Base-by-base conservation (phyloP, 2,329 filamentous ascomycete species). In the Trichoderma sp. region DNA sequence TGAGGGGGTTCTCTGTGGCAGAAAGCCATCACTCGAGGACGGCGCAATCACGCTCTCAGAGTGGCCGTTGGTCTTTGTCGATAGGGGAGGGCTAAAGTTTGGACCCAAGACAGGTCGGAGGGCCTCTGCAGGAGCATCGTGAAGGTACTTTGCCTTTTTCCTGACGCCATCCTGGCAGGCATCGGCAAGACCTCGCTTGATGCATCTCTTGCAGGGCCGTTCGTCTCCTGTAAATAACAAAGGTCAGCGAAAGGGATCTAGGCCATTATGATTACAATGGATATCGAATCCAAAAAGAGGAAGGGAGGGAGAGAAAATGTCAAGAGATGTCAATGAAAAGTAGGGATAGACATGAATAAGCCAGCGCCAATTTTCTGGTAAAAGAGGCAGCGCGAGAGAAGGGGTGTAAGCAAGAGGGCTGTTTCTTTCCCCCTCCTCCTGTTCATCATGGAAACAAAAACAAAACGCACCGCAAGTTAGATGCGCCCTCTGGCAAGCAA, bases 141-240 rank as follows among this genome's bases (percentile, higher is more conserved):
- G 94, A 68, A 99, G 91, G 79, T 99, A 99, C 80, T 99, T 99
- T 64, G 96, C 96, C 85, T 98, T 99, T 81, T 99, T 99, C 72
- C 96, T 91, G 63, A 98, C 94, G 66, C 96, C 96, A 77, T 99
- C 96, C 79, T 97, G 94, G 77, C 96, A 99, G 70, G 89, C 89
- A 78, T 97, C 94, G 75, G 94, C 92, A 26, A 98, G 87, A 56
- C 93, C 93, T 75, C 96, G 91, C 81, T 97, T 97, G 74, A 98
- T 93, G 79, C 96, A 99, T 76, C 96, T 87, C 76, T 94, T 89
- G 78, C 96, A 99, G 65, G 96, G 96, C 74, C 96, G 88, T 80
- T 99, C 95, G 79, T 99, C 96, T 76, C 95, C 96, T 98, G 77
- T 51, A 14, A 18, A 37, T 0, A 26, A 63, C 51, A 24, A 55